Conservation (phyloP, 306 rosid species). For the Cicer yamashitae region DNA sequence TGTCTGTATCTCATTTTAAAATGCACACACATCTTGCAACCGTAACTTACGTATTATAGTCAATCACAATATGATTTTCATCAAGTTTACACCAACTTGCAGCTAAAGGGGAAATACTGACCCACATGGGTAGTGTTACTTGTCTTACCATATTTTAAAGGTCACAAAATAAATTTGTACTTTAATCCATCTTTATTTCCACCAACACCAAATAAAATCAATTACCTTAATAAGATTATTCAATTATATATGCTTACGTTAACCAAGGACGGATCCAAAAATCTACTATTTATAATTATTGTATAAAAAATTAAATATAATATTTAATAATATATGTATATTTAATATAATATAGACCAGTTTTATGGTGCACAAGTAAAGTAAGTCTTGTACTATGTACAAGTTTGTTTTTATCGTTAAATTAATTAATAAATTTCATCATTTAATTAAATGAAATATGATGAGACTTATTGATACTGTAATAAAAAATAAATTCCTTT, state of each 20-base stretch:
- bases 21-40: slow-evolving; percentile 32
- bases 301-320: too few relatives aligned
- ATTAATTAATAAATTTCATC: too few relatives aligned
- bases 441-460: too few relatives aligned
- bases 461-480: too few relatives aligned
- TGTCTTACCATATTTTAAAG: slow-evolving; percentile 22
- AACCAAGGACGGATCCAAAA: too few relatives aligned
- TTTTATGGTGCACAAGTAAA: too few relatives aligned
- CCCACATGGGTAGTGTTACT: slow-evolving; percentile 24
- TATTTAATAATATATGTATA: too few relatives aligned
- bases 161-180: background rate
- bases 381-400: too few relatives aligned
- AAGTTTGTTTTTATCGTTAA: too few relatives aligned
- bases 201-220: slow-evolving; percentile 18
- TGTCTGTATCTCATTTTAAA: slow-evolving; percentile 32
- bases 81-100: slow-evolving; percentile 33
- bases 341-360: too few relatives aligned
- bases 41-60: slow-evolving; percentile 16
- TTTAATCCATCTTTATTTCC: background rate
- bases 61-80: background rate
- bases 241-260: slow-evolving; percentile 13
- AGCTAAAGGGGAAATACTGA: background rate
- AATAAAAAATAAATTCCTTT: too few relatives aligned
- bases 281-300: too few relatives aligned
- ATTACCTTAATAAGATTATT: slow-evolving; percentile 37